Base-by-base conservation (phyloP, 345 rosid species). In the Salix koriyanagi region DNA sequence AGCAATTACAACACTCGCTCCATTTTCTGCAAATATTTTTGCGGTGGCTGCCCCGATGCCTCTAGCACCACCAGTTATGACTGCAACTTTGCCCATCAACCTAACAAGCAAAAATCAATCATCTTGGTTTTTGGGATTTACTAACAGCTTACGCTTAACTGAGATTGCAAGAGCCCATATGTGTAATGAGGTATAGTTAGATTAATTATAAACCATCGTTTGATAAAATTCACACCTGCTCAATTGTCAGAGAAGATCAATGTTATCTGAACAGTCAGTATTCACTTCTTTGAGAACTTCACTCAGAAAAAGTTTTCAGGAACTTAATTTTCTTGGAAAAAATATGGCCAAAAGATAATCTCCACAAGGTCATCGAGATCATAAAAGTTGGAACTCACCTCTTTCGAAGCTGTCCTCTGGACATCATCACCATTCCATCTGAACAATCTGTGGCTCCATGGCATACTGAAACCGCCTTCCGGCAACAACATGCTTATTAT, bases 21-120 rank as follows among this genome's bases (percentile, higher is more conserved):
- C 98, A 19, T 88, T 81, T 72, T 91, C 77, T 7, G 93, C 79
- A 61, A 92, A 90, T n/a, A 89, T 25, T 67, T 75, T 89, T 19
- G 96, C 97, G 9, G 92, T 85, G 30, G 96, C 93, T 7, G 93
- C 98, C 65, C 97, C 97, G 4, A 91, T 94, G 23, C 97, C 98
- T 81, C 93, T 90, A 46, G 97, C 97, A 30, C 93, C 98, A 7
- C 94, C 98, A 2, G 96, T 92, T 79, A 94, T 83, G 1, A 92
- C 85, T 9, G 88, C 96, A 23, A 91, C 98, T 82, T 88, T 90
- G 21, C 89, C 88, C 28, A 7, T 67, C 79, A 94, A 76, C 87
- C 85, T 89, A 15, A 7, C n/a, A 36, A 42, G 11, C 46, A 1
- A 41, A 58, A 60, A 46, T 48, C 52, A 19, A 19, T 72, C 50